Base-by-base conservation (phyloP, 768 basidiomycete species). In the Hygrophoropsis aurantiaca region DNA sequence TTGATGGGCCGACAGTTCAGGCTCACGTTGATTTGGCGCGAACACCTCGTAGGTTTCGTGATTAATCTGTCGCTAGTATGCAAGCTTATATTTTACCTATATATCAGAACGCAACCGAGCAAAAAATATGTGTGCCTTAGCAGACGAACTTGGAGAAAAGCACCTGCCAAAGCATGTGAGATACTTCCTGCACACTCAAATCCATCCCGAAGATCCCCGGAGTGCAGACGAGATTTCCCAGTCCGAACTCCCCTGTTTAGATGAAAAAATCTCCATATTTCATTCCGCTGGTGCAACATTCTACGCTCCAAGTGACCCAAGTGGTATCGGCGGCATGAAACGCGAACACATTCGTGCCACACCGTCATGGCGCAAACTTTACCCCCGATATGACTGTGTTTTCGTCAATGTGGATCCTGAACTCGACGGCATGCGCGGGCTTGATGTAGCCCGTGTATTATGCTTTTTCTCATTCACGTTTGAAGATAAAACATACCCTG, bases 391-490 rank as follows among this genome's bases (percentile, higher is more conserved):
- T 38, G 36, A 38, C n/a, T 38, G 36, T 16, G 36, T 38, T 21
- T 38, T 38, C n/a, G 36, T 38, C n/a, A 16, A 38, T 16, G 16
- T 16, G 6, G n/a, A 38, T n/a, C n/a, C 36, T n/a, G 35, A 41
- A 16, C 8, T n/a, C 10, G 18, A 46, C 0, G 57, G 62, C 3
- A 58, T 68, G 52, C 41, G 4, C 0, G 55, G 60, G 0, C 26
- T 60, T 4, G 40, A 47, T 5, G 55, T 64, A 38, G 64, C 47
- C 6, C 35, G 37, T 0, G 53, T 59, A 0, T 42, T 40, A 0
- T 46, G 50, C 5, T 62, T 70, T 32, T 56, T 65, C 23, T n/a
- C 41, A 2, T 58, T 66, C 42, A 54, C 26, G 5, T 42, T 54
- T 40, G 46, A 46, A 2, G 36, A 44, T 2, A 40, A 32, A 5